Percentiles rank a stretch among this genome's conserved stretches.
These are phyloP conservation scores for Radiomyces spectabilis DNA, from an alignment of 192 early-diverging fungal species.

Conservation along the genomic window DNA sequence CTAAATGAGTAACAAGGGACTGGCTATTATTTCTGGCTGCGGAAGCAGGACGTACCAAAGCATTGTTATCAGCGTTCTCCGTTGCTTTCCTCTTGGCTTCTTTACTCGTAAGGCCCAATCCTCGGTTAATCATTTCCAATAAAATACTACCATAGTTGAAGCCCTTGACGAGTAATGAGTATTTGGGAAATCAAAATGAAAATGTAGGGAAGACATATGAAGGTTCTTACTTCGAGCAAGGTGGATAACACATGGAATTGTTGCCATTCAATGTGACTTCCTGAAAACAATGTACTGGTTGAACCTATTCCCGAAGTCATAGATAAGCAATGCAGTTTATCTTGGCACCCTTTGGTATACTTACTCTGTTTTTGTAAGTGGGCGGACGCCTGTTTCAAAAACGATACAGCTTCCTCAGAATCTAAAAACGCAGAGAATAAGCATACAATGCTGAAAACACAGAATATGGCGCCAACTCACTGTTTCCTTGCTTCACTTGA, in stretches of 20 bases:
- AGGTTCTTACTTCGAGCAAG: conserved; percentile 4
- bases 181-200: too few species aligned
- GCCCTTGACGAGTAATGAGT: too few species aligned
- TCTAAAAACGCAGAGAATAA: conserved; percentile 2
- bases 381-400: background rate
- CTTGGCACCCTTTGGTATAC: background rate
- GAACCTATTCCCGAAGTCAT: background rate
- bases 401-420: background rate
- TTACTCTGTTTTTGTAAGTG: conserved; percentile 8
- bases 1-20: background rate
- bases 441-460: too few species aligned
- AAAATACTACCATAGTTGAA: conserved; percentile 20
- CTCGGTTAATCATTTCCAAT: conserved; percentile 15
- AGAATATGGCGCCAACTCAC: too few species aligned
- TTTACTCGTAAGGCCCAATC: conserved; percentile 13
- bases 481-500: too few species aligned
- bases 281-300: too few species aligned
- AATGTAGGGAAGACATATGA: too few species aligned
- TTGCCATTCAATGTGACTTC: too few species aligned
- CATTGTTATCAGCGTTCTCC: conserved; percentile 9
- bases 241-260: conserved; percentile 9
- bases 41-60: conserved; percentile 7
- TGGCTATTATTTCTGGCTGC: background rate
- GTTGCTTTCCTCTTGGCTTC: conserved; percentile 19
- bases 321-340: background rate